Conservation (phyloP, 306 rosid genomes). For the Mimosa bimucronata region DNA sequence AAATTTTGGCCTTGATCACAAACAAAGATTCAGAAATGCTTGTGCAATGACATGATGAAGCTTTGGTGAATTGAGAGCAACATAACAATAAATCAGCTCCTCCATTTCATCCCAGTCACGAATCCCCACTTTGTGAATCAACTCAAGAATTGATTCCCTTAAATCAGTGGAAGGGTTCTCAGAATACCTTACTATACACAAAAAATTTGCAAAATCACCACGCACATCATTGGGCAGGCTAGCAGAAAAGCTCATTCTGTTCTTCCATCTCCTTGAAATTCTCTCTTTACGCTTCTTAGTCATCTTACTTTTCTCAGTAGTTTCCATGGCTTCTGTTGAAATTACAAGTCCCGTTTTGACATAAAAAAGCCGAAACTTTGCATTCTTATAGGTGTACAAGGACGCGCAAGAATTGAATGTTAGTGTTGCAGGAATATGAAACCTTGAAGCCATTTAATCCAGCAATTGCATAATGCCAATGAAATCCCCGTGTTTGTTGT, state of each 20-base stretch:
- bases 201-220: constrained; percentile 40
- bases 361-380: too few species aligned
- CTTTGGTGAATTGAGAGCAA: constrained; percentile 51
- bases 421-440: too few species aligned
- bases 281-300: not conserved
- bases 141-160: constrained; percentile 45
- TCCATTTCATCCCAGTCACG: constrained; percentile 51
- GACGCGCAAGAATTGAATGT: too few species aligned
- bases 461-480: too few species aligned
- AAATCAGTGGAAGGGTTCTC: constrained; percentile 38
- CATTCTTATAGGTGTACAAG: too few species aligned
- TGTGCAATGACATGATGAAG: constrained; percentile 38
- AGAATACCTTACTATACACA: constrained; percentile 44
- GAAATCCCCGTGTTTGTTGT: too few species aligned
- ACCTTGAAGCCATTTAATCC: too few species aligned
- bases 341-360: too few species aligned
- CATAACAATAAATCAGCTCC: constrained; percentile 50
- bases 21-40: constrained; percentile 43
- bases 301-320: not conserved
- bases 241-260: constrained; percentile 48
- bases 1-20: not conserved
- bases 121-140: constrained; percentile 38
- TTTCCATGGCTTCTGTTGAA: constrained; percentile 11
- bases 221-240: constrained; percentile 47
- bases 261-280: constrained; percentile 23